Conservation (phyloP, 164 flowering plant species). For the Vitis rotundifolia region DNA sequence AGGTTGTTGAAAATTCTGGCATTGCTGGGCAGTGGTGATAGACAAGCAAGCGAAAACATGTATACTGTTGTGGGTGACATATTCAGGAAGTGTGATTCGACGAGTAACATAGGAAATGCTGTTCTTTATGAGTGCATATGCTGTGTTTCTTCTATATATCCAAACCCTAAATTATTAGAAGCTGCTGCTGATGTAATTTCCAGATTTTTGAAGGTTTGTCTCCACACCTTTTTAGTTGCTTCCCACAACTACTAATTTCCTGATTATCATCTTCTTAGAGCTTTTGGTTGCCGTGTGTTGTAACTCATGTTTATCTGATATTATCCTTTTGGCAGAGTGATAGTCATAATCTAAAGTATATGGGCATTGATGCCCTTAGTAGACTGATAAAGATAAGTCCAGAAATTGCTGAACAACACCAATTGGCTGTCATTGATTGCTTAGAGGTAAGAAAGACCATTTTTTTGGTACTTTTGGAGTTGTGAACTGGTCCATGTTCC, state of each 20-base stretch:
- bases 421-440: constrained; percentile 97
- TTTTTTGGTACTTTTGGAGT: neutral
- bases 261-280: neutral
- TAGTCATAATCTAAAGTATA: constrained; percentile 88
- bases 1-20: constrained; percentile 87
- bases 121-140: constrained; percentile 89
- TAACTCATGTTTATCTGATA: neutral
- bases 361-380: constrained; percentile 98
- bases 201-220: constrained; percentile 80
- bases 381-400: constrained; percentile 87
- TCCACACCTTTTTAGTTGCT: neutral
- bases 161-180: constrained; percentile 78
- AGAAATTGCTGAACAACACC: constrained; percentile 96
- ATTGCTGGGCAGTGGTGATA: constrained; percentile 86
- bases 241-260: neutral
- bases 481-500: neutral
- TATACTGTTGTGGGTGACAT: constrained; percentile 85
- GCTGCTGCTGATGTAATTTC: constrained; percentile 93
- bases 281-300: neutral
- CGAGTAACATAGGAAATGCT: constrained; percentile 95
- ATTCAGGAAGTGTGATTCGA: constrained; percentile 80
- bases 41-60: constrained; percentile 88
- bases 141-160: constrained; percentile 83
- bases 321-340: constrained; percentile 66
- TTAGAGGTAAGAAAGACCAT: constrained; percentile 71